phyloP scores from a whole-genome alignment of 2,329 filamentous ascomycete genomes.

The Zasmidium angulare region DNA sequence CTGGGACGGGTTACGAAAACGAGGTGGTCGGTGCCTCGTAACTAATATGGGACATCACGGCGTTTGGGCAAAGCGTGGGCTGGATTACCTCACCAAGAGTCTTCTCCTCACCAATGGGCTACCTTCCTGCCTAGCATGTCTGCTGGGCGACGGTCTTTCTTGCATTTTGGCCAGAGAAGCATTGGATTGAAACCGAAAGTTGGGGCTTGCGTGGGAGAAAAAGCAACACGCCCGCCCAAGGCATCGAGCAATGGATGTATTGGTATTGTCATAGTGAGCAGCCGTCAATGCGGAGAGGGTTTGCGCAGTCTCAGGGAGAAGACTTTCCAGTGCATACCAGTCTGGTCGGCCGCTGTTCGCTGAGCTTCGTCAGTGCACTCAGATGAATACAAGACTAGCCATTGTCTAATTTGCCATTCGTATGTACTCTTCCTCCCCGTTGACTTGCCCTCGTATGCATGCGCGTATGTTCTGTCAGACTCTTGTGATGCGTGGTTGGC shows the following conservation, averaged over 20 bases:
- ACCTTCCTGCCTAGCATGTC: constrained; percentile 1
- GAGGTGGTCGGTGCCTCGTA: constrained; percentile 9
- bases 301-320: background rate
- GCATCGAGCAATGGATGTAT: constrained; percentile 17
- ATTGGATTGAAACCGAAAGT: constrained; percentile 18
- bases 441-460: background rate
- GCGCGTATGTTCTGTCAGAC: background rate
- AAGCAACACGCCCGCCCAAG: background rate
- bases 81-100: background rate
- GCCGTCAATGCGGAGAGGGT: constrained; percentile 1
- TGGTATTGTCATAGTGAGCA: constrained; percentile 21
- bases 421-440: background rate
- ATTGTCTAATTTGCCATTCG: background rate
- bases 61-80: constrained; percentile 11
- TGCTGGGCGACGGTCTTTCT: constrained; percentile 12
- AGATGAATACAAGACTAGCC: constrained; percentile 11
- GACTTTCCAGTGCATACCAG: background rate
- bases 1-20: constrained; percentile 11
- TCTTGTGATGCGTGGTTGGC: background rate
- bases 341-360: background rate
- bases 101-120: background rate
- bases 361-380: constrained; percentile 6
- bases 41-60: constrained; percentile 21
- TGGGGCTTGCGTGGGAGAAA: constrained; percentile 1
- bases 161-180: constrained; percentile 21